phyloP scores from a whole-genome alignment of 1,139 yeast genomes.

The Pichia sp. region DNA sequence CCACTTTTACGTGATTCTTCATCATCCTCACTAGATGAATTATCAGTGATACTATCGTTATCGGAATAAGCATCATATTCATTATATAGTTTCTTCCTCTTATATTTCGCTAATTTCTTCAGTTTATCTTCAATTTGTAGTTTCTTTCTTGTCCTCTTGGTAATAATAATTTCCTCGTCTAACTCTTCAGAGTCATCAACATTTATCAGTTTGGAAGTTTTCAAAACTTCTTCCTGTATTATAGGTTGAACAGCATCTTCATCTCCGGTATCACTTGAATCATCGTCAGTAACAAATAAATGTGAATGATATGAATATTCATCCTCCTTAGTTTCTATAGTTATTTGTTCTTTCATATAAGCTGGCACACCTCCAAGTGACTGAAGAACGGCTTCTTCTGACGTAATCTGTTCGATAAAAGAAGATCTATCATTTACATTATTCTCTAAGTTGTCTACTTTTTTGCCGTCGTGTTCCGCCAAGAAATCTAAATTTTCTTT shows the following conservation, averaged over 20 bases:
- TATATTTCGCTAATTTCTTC: background rate
- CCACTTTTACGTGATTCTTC: background rate
- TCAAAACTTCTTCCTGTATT: background rate
- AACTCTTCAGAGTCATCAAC: background rate
- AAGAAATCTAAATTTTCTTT: too few species aligned
- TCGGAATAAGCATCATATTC: background rate
- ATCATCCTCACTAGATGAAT: background rate
- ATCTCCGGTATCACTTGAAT: background rate
- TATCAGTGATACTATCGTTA: background rate
- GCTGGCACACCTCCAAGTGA: too few species aligned
- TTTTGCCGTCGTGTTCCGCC: too few species aligned
- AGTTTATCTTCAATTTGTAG: background rate
- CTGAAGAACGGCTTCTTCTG: too few species aligned
- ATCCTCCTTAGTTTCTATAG: background rate
- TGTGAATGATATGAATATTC: background rate
- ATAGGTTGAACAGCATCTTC: background rate
- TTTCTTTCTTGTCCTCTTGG: background rate
- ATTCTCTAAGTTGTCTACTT: too few species aligned
- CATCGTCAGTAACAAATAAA: slow-evolving; percentile 5
- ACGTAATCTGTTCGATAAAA: too few species aligned
- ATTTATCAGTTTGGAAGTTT: too few species aligned
- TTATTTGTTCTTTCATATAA: background rate
- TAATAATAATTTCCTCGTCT: background rate
- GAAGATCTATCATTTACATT: too few species aligned
- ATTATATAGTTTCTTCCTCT: background rate